These are phyloP conservation scores for Cyberlindnera xishuangbannaensis DNA, from an alignment of 805 yeast species.

Conservation along the genomic window DNA sequence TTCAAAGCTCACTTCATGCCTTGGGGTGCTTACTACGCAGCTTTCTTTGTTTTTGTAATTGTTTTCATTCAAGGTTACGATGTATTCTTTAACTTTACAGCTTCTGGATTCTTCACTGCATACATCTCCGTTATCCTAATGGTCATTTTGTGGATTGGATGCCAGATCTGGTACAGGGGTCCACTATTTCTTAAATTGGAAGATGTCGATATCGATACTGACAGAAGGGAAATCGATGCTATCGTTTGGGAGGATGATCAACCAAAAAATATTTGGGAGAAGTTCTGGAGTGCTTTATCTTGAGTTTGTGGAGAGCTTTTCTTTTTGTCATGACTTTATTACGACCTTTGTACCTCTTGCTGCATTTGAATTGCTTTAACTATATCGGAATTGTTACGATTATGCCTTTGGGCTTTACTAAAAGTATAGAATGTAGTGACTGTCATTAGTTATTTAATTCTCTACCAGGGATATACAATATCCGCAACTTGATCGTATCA, in stretches of 20 bases:
- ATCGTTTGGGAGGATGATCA: constrained; percentile 51
- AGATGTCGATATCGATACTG: constrained; percentile 24
- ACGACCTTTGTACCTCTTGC: background rate
- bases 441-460: too few species aligned
- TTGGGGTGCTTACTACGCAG: constrained; percentile 57
- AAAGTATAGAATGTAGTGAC: too few species aligned
- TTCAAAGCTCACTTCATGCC: constrained; percentile 72
- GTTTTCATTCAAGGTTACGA: constrained; percentile 69
- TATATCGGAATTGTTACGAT: too few species aligned
- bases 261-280: constrained; percentile 50
- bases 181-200: constrained; percentile 31
- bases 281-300: constrained; percentile 37
- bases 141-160: constrained; percentile 46
- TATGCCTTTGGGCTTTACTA: too few species aligned
- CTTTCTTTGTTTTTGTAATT: constrained; percentile 47
- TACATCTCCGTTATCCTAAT: constrained; percentile 67
- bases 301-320: too few species aligned
- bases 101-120: constrained; percentile 60
- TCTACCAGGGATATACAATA: too few species aligned
- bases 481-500: too few species aligned
- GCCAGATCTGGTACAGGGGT: constrained; percentile 48
- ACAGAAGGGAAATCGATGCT: constrained; percentile 28
- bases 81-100: constrained; percentile 53
- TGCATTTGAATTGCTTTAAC: too few species aligned
- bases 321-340: background rate